Percentiles rank a stretch among this genome's conserved stretches.
phyloP scores from a whole-genome alignment of 768 basidiomycete species.

The Serpula lacrymans region DNA sequence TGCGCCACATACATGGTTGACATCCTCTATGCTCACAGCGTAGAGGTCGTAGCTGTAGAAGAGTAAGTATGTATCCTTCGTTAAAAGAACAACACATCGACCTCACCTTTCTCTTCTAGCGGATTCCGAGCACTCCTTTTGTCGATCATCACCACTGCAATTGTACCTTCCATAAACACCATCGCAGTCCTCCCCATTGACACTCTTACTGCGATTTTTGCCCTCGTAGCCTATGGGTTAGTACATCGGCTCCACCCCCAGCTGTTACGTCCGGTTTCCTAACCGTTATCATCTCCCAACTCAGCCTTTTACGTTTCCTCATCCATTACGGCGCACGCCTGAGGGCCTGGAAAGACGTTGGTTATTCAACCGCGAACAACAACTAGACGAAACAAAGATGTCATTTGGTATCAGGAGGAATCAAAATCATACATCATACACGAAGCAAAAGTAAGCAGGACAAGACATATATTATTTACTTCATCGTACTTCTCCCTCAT shows the following conservation, averaged over 20 bases:
- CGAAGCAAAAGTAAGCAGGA: too few species aligned
- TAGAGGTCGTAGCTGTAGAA: slow-evolving; percentile 53
- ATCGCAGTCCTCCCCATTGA: slow-evolving; percentile 46
- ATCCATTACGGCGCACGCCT: slow-evolving; percentile 49
- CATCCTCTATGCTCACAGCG: slow-evolving; percentile 51
- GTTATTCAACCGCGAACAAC: slow-evolving; percentile 40
- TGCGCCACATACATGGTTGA: slow-evolving; percentile 55
- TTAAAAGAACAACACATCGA: too few species aligned
- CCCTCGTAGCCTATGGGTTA: background rate
- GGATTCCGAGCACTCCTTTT: slow-evolving; percentile 45
- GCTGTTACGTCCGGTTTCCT: too few species aligned
- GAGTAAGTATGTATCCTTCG: slow-evolving; percentile 26
- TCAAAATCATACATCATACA: background rate
- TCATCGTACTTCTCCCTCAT: too few species aligned
- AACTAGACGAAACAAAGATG: slow-evolving; percentile 21
- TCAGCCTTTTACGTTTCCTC: slow-evolving; percentile 41
- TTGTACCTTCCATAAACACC: slow-evolving; percentile 47
- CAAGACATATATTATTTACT: too few species aligned
- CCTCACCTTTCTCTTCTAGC: slow-evolving; percentile 22
- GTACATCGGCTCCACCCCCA: too few species aligned
- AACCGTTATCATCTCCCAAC: background rate
- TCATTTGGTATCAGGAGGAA: slow-evolving; percentile 3
- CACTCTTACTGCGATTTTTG: slow-evolving; percentile 11
- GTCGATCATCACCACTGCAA: slow-evolving; percentile 38
- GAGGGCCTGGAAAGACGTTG: slow-evolving; percentile 48